Conservation (phyloP, 73 alveolate species). For the Paramecium caudatum region DNA sequence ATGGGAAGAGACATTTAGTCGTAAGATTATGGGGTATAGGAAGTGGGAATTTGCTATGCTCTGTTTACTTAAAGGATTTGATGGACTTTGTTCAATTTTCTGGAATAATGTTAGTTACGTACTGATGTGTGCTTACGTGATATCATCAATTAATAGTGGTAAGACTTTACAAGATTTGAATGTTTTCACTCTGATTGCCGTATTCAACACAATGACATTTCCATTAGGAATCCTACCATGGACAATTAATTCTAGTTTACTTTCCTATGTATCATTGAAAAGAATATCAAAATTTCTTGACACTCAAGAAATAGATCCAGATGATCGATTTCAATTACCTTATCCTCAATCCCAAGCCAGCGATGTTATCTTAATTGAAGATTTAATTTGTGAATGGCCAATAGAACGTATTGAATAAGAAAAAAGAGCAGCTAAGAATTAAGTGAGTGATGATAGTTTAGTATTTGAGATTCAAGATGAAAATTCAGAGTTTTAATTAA, state of each 20-base stretch:
- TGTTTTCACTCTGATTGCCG: slow-evolving; percentile 61
- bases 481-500: neutral
- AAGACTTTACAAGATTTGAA: slow-evolving; percentile 47
- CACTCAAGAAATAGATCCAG: slow-evolving; percentile 39
- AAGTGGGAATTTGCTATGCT: slow-evolving; percentile 50
- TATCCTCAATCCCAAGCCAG: neutral
- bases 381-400: slow-evolving; percentile 14
- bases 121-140: slow-evolving; percentile 44
- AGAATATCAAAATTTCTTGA: slow-evolving; percentile 45
- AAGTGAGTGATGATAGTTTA: neutral
- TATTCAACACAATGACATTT: slow-evolving; percentile 33
- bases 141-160: slow-evolving; percentile 28
- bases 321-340: slow-evolving; percentile 47
- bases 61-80: neutral
- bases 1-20: slow-evolving; percentile 70
- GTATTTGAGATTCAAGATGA: neutral
- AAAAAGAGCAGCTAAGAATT: neutral
- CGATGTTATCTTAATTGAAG: neutral
- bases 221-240: slow-evolving; percentile 75
- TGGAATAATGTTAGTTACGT: slow-evolving; percentile 74
- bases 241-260: slow-evolving; percentile 37
- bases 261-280: slow-evolving; percentile 34
- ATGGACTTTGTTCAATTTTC: slow-evolving; percentile 67
- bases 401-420: neutral
- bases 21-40: slow-evolving; percentile 62